phyloP scores from a whole-genome alignment of 1,139 yeast species.

The Saccharomycopsis crataegensis region DNA sequence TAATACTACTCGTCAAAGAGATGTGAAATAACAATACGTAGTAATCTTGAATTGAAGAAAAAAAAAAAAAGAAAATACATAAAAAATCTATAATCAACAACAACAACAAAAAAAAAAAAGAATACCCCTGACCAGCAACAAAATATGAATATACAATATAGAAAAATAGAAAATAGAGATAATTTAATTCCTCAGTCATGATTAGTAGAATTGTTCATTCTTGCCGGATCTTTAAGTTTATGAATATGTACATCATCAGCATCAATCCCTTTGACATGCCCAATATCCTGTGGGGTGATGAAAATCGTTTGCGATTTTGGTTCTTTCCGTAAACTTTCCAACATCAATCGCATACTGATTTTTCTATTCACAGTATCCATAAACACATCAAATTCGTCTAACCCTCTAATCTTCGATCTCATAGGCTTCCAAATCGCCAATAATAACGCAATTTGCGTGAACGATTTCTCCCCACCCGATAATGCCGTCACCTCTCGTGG shows the following conservation, averaged over 20 bases:
- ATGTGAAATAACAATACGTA: not conserved
- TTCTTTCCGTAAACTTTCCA: conserved; percentile 54
- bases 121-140: too few relatives aligned
- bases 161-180: too few relatives aligned
- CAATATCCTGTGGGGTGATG: conserved; percentile 92
- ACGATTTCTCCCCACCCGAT: conserved; percentile 96
- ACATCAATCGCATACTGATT: conserved; percentile 68
- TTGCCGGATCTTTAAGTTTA: conserved; percentile 27
- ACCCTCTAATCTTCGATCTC: conserved; percentile 79
- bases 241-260: conserved; percentile 61
- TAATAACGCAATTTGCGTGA: conserved; percentile 80
- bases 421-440: conserved; percentile 90
- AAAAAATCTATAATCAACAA: too few relatives aligned
- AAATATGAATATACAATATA: too few relatives aligned
- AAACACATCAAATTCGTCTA: conserved; percentile 96
- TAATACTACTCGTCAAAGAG: not conserved
- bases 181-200: too few relatives aligned
- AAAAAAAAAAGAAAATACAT: too few relatives aligned
- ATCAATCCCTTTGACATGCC: conserved; percentile 62
- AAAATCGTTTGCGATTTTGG: conserved; percentile 79
- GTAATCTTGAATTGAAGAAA: not conserved
- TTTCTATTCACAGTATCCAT: conserved; percentile 93
- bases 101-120: too few relatives aligned
- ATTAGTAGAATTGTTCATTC: not conserved
- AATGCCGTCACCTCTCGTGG: conserved; percentile 72